phyloP scores from a whole-genome alignment of 2,329 filamentous ascomycete genomes.

The Trichoderma brevicompactum region DNA sequence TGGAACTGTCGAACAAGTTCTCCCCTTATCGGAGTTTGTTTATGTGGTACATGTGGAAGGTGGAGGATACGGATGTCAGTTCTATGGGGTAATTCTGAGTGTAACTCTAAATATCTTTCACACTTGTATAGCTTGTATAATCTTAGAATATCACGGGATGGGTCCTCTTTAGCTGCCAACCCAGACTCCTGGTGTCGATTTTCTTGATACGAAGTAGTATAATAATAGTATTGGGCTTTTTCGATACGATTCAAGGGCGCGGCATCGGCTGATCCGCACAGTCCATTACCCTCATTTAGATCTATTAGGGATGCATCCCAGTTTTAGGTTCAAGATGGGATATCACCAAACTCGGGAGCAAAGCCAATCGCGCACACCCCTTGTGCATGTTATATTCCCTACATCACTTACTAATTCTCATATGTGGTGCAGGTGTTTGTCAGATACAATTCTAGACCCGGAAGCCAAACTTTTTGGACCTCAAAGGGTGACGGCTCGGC shows the following conservation, averaged over 20 bases:
- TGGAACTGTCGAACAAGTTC: slow-evolving; percentile 78
- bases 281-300: not conserved
- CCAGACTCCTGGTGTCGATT: not conserved
- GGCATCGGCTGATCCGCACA: not conserved
- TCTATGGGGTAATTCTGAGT: slow-evolving; percentile 51
- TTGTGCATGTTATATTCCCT: not conserved
- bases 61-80: slow-evolving; percentile 77
- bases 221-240: not conserved
- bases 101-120: not conserved
- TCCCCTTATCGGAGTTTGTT: slow-evolving; percentile 87
- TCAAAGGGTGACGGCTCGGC: slow-evolving; percentile 23
- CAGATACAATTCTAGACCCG: not conserved
- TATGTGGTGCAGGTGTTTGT: not conserved
- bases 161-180: not conserved
- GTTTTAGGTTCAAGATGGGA: not conserved
- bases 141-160: not conserved
- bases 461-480: slow-evolving; percentile 8
- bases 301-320: not conserved
- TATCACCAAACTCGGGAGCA: not conserved
- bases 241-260: not conserved
- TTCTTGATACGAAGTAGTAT: not conserved
- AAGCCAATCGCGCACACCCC: not conserved
- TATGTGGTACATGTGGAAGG: slow-evolving; percentile 99
- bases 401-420: not conserved
- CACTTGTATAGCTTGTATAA: not conserved